Evolutionary conservation across 257 asterid genomes (phyloP).

Genomic region (Primulina tabacum): DNA sequence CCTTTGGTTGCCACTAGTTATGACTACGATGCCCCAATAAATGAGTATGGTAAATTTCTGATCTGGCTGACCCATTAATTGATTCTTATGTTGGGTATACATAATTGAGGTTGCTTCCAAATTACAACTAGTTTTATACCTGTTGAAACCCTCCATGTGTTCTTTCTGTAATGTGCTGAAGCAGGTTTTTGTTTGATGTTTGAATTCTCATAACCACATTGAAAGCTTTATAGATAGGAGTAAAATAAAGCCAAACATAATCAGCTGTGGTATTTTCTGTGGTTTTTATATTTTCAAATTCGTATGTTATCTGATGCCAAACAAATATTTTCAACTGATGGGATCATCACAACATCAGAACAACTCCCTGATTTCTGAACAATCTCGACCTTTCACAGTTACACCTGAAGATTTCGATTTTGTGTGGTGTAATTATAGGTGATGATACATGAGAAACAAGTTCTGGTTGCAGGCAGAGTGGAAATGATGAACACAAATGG

Average conservation of each 20-base stretch:
- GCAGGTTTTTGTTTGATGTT: neutral
- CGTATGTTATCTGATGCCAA: neutral
- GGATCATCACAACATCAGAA: neutral
- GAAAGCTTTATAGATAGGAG: neutral
- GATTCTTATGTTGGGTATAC: neutral
- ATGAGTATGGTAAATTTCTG: constrained; percentile 64
- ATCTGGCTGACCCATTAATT: constrained; percentile 1
- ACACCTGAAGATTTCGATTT: constrained; percentile 3
- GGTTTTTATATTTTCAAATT: neutral
- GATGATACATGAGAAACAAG: neutral
- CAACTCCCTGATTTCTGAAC: neutral
- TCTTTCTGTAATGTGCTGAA: neutral
- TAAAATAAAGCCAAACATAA: neutral
- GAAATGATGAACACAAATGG: neutral
- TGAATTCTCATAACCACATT: constrained; percentile 1
- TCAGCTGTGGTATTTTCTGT: neutral
- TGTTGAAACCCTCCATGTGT: neutral
- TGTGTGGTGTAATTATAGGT: neutral
- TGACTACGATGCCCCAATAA: constrained; percentile 79
- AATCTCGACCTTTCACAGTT: constrained; percentile 2
- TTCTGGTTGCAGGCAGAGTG: neutral
- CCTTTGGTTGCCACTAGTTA: constrained; percentile 80
- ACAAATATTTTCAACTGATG: neutral
- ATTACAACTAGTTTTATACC: neutral
- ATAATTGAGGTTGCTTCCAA: too few relatives aligned